Conservation (phyloP, 1,139 yeast species). For the Saccharomyces hybrid region DNA sequence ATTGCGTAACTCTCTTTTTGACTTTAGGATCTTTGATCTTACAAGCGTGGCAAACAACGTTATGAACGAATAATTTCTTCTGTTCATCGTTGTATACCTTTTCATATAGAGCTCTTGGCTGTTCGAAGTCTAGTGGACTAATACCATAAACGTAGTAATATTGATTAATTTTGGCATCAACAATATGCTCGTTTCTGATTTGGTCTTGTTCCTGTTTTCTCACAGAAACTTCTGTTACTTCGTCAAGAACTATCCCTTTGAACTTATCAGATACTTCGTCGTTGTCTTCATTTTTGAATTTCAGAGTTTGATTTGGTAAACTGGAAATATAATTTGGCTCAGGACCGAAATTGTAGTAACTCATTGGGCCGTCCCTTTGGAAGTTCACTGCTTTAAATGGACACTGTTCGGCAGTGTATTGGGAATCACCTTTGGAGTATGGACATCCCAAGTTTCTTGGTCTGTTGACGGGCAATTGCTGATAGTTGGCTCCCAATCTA, state of each 20-base stretch:
- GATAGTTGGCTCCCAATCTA: conserved; percentile 49
- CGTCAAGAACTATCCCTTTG: conserved; percentile 32
- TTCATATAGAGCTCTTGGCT: conserved; percentile 38
- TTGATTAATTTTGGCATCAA: conserved; percentile 34
- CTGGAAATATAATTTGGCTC: conserved; percentile 35
- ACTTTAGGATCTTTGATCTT: conserved; percentile 29
- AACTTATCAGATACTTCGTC: conserved; percentile 15
- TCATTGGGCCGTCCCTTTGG: conserved; percentile 37
- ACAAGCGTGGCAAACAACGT: conserved; percentile 37
- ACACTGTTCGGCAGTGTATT: conserved; percentile 11
- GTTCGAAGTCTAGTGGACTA: conserved; percentile 39
- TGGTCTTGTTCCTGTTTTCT: conserved; percentile 25
- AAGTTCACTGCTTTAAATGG: conserved; percentile 34
- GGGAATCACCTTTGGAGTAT: conserved; percentile 16
- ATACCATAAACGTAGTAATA: conserved; percentile 38
- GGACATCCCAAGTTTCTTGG: conserved; percentile 37
- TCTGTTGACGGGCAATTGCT: conserved; percentile 53
- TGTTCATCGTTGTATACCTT: conserved; percentile 34
- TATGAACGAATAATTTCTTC: conserved; percentile 33
- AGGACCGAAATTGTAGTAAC: conserved; percentile 26
- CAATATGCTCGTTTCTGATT: conserved; percentile 34
- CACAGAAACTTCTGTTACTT: conserved; percentile 24
- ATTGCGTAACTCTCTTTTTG: conserved; percentile 36
- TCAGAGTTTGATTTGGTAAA: conserved; percentile 14
- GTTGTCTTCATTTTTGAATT: conserved; percentile 10